phyloP scores from a whole-genome alignment of 192 early-diverging fungal species.

The Obelidium mucronatum region DNA sequence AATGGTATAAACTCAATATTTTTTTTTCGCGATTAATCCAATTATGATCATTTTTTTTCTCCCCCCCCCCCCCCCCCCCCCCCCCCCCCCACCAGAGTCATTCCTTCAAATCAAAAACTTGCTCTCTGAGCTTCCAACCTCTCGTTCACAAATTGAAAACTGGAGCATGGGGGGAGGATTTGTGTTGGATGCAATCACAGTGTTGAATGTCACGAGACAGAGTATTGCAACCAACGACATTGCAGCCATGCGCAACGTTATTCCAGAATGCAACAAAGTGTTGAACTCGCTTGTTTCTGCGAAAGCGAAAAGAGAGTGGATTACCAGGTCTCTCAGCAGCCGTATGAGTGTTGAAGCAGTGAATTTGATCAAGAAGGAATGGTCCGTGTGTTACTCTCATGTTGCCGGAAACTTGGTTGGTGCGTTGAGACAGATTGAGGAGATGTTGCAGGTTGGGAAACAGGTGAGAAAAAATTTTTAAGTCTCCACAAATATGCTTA shows the following conservation, averaged over 20 bases:
- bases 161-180: slow-evolving; percentile 49
- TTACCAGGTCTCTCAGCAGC: background rate
- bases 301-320: background rate
- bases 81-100: too few species aligned
- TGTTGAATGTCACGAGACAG: background rate
- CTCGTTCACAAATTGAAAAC: slow-evolving; percentile 18
- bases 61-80: too few species aligned
- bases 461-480: slow-evolving; percentile 4
- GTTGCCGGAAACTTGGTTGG: slow-evolving; percentile 6
- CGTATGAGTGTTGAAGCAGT: background rate
- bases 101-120: slow-evolving; percentile 15
- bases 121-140: slow-evolving; percentile 14
- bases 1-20: slow-evolving; percentile 29
- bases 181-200: slow-evolving; percentile 36
- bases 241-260: background rate
- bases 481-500: too few species aligned
- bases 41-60: too few species aligned
- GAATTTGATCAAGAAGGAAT: background rate
- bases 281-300: background rate
- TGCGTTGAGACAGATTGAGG: background rate
- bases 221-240: background rate
- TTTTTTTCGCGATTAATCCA: slow-evolving; percentile 10
- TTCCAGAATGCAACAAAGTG: background rate
- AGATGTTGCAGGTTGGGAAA: too few species aligned
- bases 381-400: background rate